Evolutionary conservation across 2,329 filamentous ascomycete genomes (phyloP), one percentile per base, ranked within the genome.

Genomic region (Xylariales sp.): DNA sequence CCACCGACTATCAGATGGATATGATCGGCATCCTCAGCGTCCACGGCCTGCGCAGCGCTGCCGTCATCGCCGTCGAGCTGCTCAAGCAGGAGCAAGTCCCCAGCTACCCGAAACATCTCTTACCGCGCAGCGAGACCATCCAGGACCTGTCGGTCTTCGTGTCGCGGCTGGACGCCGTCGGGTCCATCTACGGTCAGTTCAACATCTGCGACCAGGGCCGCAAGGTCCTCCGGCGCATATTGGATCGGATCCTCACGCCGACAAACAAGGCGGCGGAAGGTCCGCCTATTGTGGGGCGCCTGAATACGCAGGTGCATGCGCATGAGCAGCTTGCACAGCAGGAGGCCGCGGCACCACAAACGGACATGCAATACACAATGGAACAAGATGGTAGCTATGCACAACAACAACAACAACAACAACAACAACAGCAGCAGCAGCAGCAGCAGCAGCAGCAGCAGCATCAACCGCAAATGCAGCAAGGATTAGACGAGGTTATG

Each of bases 81-180:
- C 43, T 62, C 19, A 56, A 57, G 38, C 59, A 61, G 43, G 59
- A 62, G 37, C 55, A 57, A 40, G 48, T 53, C 5, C 51, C 53
- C n/a, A 53, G 52, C 13, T 55, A 59, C 33, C 57, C 57, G 6
- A 53, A 51, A 41, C 46, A 53, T n/a, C 45, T 56, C 29, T 38
- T 62, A 16, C 56, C 57, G 13, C 50, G 58, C 17, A 62, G 59
- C 37, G 53, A 56, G 34, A 62, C 59, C 5, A 62, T 62, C 15
- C 59, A 61, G 41, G 55, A 61, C 35, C 44, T 62, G 13, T 54
- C 59, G 11, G 54, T 62, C 5, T 61, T 62, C 29, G 59, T 56
- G 11, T 50, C 56, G 17, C 39, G 54, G n/a, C 46, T 62, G 6
- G 58, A 52, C 3, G 46, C 54, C 3, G 49, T 60, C 12, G 53